phyloP scores from a whole-genome alignment of 305 asterid genomes.

The Salvia sclarea region DNA sequence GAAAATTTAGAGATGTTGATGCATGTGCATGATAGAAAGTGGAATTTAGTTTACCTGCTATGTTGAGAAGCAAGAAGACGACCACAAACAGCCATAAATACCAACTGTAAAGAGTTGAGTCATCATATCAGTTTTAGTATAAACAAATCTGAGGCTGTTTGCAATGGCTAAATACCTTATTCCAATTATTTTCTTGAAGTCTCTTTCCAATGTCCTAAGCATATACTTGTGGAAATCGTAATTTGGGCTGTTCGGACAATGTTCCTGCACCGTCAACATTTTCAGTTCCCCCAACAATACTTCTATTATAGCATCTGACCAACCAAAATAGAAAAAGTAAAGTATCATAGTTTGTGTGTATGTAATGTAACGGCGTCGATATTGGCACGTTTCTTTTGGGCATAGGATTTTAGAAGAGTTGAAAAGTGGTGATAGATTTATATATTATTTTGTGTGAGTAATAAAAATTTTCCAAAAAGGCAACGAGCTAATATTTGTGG shows the following conservation, averaged over 20 bases:
- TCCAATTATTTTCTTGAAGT: slow-evolving; percentile 81
- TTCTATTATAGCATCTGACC: no score
- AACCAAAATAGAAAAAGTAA: no score
- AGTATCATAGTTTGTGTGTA: no score
- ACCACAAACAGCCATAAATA: slow-evolving; percentile 87
- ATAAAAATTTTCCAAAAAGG: no score
- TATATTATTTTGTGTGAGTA: no score
- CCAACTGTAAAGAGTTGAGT: slow-evolving; percentile 57
- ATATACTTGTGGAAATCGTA: slow-evolving; percentile 75
- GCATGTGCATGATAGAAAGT: neutral
- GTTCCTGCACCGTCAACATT: slow-evolving; percentile 47
- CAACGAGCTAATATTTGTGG: no score
- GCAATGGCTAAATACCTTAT: slow-evolving; percentile 67
- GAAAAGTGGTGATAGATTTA: no score
- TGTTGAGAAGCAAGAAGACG: slow-evolving; percentile 70
- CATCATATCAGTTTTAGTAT: neutral
- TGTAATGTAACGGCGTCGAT: no score
- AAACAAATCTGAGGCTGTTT: neutral
- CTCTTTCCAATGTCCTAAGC: slow-evolving; percentile 70
- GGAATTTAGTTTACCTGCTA: slow-evolving; percentile 55
- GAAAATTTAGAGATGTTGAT: slow-evolving; percentile 8
- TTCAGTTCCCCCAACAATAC: no score
- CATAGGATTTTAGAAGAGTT: no score
- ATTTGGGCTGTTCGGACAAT: slow-evolving; percentile 48
- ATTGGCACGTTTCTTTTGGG: no score